Evolutionary conservation across 306 rosid species (phyloP), one percentile per base, ranked within the genome.

Genomic region (Cicer pinnatifidum): DNA sequence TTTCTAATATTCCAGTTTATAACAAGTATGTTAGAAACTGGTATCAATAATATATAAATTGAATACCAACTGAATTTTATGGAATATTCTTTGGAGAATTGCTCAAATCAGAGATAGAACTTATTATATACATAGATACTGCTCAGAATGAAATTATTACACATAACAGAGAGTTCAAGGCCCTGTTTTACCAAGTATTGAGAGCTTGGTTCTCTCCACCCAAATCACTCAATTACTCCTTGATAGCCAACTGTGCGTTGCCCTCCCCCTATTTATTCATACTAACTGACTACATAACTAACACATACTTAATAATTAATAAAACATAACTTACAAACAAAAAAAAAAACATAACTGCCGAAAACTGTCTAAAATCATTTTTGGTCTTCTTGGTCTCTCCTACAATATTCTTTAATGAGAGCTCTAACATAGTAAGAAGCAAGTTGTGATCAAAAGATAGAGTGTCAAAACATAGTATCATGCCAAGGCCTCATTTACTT

Each of bases 191-290:
- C 38, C 8, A 20, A 5, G 62, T 20, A 19, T 56, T 0, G 9
- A 23, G 38, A 56, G 4, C 39, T 20, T 56, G 62, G 62, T 56
- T 56, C 39, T 11, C 13, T 56, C 62, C 39, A 9, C 15, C 39
- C 13, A 56, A 56, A 23, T 23, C 62, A 56, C 62, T 56, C 62
- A 56, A 56, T 19, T 19, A 56, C 8, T 56, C 37, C 39, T 56
- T 20, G 15, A 1, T 11, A 56, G 11, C n/a, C 62, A 5, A 23
- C 7, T 57, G 6, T 20, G 15, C 12, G 9, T 5, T 20, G 1
- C 59, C 39, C 3, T 56, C 6, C 23, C 2, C 15, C 8, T 20
- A 56, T 56, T 23, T 20, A 56, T 20, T 23, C 39, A 20, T 56
- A 23, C 39, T 5, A 56, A 6, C 35, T 28, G 35, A n/a, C 5